Conservation (phyloP, 148 eudicot species). For the Dianthus caryophyllus region DNA sequence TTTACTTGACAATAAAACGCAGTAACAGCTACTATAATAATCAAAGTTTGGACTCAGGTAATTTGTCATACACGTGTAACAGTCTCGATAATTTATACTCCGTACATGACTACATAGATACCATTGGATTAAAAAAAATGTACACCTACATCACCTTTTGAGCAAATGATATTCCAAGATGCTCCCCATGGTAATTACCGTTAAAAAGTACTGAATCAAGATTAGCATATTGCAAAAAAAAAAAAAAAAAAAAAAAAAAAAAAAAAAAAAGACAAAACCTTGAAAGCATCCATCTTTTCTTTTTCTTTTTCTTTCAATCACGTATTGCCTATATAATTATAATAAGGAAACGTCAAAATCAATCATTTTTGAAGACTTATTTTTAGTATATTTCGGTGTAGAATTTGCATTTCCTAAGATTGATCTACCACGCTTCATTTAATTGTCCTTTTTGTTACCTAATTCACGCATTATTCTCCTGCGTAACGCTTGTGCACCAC, state of each 20-base stretch:
- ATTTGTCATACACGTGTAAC: too few relatives aligned
- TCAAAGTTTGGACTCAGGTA: too few relatives aligned
- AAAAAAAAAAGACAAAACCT: constrained; percentile 12
- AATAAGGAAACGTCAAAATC: constrained; percentile 15
- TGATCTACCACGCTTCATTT: constrained; percentile 8
- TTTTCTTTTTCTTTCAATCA: background rate
- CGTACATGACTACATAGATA: too few relatives aligned
- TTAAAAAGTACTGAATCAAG: background rate
- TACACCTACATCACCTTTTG: too few relatives aligned
- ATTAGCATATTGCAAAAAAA: constrained; percentile 19
- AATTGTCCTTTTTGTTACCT: constrained; percentile 4
- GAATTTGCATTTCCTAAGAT: constrained; percentile 12
- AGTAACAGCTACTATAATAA: too few relatives aligned
- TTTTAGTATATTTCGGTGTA: background rate
- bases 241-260: constrained; percentile 10
- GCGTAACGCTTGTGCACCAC: constrained; percentile 3
- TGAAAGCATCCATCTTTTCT: background rate
- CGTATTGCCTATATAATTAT: background rate
- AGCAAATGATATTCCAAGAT: too few relatives aligned
- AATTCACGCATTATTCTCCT: constrained; percentile 2
- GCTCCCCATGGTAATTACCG: background rate
- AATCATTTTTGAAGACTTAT: constrained; percentile 10
- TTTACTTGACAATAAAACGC: too few relatives aligned
- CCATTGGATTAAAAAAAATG: too few relatives aligned
- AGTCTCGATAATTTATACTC: too few relatives aligned